Conservation (phyloP, 192 early-diverging fungal genomes). For the Blastocladiella britannica region DNA sequence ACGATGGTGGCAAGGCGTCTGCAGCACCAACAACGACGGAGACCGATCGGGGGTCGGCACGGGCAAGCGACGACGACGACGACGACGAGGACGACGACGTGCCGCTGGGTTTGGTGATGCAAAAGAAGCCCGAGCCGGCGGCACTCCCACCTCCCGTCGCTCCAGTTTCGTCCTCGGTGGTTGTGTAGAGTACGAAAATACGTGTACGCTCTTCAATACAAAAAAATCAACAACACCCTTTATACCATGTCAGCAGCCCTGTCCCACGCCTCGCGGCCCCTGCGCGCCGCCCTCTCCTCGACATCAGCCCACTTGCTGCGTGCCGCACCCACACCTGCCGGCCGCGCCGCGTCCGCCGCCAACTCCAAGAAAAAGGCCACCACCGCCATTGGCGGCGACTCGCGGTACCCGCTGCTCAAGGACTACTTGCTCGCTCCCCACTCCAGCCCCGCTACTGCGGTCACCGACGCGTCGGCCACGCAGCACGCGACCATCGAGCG, state of each 20-base stretch:
- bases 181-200: too few species aligned
- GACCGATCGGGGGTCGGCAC: too few species aligned
- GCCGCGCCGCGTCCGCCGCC: background rate
- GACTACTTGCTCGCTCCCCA: background rate
- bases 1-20: too few species aligned
- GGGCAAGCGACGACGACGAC: background rate
- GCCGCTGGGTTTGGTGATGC: background rate
- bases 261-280: too few species aligned
- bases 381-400: background rate
- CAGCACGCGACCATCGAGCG: background rate
- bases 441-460: background rate
- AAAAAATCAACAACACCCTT: too few species aligned
- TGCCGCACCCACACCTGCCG: too few species aligned
- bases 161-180: background rate
- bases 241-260: too few species aligned
- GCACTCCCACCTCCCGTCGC: background rate
- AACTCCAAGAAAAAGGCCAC: background rate
- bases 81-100: slow-evolving; percentile 1
- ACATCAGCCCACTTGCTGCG: too few species aligned
- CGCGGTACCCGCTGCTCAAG: slow-evolving; percentile 1
- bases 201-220: too few species aligned
- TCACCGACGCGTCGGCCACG: background rate
- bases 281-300: too few species aligned
- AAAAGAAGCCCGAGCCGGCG: background rate
- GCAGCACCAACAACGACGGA: too few species aligned